A percentile compares a stretch with the other conserved stretches of the same genome.
phyloP scores from a whole-genome alignment of 73 alveolate species.

The Durusdinium trenchii region DNA sequence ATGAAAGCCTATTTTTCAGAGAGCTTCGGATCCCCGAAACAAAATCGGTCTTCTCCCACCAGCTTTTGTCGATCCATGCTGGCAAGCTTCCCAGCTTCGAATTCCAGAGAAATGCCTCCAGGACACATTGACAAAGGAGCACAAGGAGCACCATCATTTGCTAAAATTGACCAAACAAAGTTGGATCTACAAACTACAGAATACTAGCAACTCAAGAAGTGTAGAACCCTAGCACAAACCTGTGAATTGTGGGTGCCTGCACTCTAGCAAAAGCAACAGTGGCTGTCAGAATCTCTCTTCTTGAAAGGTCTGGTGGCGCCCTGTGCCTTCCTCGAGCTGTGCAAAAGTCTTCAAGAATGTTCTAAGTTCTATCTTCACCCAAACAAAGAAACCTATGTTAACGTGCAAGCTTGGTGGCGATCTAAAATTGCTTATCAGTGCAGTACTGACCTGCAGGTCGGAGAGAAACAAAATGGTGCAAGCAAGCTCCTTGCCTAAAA shows the following conservation, averaged over 20 bases:
- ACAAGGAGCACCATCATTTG: too few species aligned
- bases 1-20: neutral
- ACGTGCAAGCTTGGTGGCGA: too few species aligned
- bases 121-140: too few species aligned
- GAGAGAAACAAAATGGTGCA: neutral
- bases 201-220: too few species aligned
- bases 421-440: too few species aligned
- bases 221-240: neutral
- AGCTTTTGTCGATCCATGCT: neutral
- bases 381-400: too few species aligned
- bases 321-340: neutral
- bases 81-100: slow-evolving; percentile 22
- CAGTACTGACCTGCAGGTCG: neutral
- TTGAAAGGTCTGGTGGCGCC: neutral
- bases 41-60: neutral
- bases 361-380: neutral
- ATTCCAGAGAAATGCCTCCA: slow-evolving; percentile 37
- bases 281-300: neutral
- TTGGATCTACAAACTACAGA: too few species aligned
- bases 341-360: too few species aligned
- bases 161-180: too few species aligned
- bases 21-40: neutral
- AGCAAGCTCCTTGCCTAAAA: neutral
- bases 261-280: too few species aligned
- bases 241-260: too few species aligned